These are phyloP conservation scores for Helotiales sp. DNA, from an alignment of 2,329 filamentous ascomycete species.

Conservation along the genomic window DNA sequence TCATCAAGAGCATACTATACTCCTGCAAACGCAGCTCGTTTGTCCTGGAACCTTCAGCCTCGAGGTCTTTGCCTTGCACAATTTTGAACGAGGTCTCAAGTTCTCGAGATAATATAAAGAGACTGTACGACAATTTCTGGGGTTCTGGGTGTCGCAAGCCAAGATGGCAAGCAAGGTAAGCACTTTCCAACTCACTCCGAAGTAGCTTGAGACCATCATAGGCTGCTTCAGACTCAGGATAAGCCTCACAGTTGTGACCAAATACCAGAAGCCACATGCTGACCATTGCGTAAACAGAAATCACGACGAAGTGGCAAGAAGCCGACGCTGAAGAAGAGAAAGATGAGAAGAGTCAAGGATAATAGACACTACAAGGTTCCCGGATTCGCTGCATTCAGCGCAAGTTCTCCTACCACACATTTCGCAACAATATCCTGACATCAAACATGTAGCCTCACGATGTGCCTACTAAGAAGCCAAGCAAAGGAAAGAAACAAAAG, in stretches of 20 bases:
- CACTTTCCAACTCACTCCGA: background rate
- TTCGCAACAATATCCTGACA: background rate
- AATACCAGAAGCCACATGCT: no score
- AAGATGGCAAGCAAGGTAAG: background rate
- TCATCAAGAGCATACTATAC: background rate
- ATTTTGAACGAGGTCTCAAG: background rate
- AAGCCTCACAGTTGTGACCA: no score
- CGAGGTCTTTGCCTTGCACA: background rate
- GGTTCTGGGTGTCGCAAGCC: background rate
- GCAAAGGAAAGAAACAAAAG: slow-evolving; percentile 3
- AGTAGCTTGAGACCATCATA: background rate
- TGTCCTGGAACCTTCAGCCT: background rate
- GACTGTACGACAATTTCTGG: background rate
- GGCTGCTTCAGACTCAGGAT: no score
- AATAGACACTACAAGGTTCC: slow-evolving; percentile 4
- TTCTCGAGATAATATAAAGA: background rate
- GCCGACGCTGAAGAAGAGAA: background rate
- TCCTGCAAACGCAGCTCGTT: background rate
- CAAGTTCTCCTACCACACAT: slow-evolving; percentile 2
- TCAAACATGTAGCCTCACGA: slow-evolving; percentile 11
- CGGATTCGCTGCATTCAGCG: slow-evolving; percentile 25
- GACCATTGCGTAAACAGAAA: background rate
- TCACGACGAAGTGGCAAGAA: background rate
- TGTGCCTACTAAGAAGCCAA: background rate
- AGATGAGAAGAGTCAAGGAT: background rate